Percentiles rank a stretch among this genome's conserved stretches.
These are phyloP conservation scores for Plasmodium fragile DNA, from an alignment of 169 alveolate genomes.

Conservation along the genomic window DNA sequence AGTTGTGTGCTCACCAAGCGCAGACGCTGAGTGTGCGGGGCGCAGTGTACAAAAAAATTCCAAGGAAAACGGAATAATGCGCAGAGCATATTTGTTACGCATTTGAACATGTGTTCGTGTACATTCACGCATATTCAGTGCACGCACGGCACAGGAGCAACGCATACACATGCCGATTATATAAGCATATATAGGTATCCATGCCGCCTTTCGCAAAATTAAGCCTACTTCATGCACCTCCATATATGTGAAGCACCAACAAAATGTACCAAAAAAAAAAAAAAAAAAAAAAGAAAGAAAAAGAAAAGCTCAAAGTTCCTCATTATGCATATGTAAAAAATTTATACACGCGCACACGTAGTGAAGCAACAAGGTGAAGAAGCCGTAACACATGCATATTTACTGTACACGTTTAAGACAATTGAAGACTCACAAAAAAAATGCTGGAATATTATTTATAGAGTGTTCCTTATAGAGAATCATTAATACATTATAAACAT, in stretches of 20 bases:
- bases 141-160: background rate
- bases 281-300: background rate
- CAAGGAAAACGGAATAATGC: background rate
- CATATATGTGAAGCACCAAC: background rate
- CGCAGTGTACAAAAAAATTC: background rate
- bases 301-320: background rate
- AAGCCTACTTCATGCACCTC: background rate
- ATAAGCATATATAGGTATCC: background rate
- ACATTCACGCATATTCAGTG: background rate
- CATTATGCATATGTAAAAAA: background rate
- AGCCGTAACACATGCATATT: background rate
- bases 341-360: background rate
- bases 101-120: background rate
- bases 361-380: background rate
- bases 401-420: background rate
- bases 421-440: background rate
- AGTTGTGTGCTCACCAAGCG: background rate
- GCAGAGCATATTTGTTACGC: background rate
- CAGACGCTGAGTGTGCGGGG: background rate
- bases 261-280: background rate
- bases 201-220: conserved; percentile 1
- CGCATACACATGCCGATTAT: background rate
- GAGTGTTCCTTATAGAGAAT: background rate
- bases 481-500: background rate
- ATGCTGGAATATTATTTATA: background rate